These are phyloP conservation scores for Botryotinia globosa DNA, from an alignment of 2,329 filamentous ascomycete genomes.

Conservation along the genomic window DNA sequence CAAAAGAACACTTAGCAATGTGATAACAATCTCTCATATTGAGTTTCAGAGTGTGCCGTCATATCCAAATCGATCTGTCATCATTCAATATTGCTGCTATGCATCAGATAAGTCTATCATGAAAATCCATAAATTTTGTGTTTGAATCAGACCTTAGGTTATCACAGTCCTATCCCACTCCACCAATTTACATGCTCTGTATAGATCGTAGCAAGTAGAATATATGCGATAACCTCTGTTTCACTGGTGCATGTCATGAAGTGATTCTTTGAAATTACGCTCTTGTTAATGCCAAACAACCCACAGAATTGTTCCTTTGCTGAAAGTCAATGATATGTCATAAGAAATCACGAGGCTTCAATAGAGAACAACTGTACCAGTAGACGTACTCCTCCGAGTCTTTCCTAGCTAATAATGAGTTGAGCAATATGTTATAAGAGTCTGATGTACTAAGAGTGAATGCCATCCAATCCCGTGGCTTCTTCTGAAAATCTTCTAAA, in stretches of 20 bases:
- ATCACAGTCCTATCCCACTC: not conserved
- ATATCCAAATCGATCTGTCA: not conserved
- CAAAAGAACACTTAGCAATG: not conserved
- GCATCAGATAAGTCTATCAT: no score
- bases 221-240: not conserved
- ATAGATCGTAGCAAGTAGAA: not conserved
- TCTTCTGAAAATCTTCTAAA: not conserved
- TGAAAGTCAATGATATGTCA: not conserved
- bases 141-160: not conserved
- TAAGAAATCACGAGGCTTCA: not conserved
- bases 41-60: not conserved
- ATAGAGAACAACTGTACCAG: not conserved
- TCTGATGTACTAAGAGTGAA: not conserved
- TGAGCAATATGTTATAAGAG: not conserved
- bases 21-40: not conserved
- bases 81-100: no score
- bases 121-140: no score
- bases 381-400: not conserved
- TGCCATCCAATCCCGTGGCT: not conserved
- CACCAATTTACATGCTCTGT: not conserved
- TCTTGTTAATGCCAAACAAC: not conserved
- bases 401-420: not conserved
- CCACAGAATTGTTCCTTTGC: no score
- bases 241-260: not conserved
- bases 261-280: not conserved